Percentiles rank a stretch among this genome's conserved stretches.
Evolutionary conservation across 768 basidiomycete genomes (phyloP).

Genomic region (Suillus alpinus): DNA sequence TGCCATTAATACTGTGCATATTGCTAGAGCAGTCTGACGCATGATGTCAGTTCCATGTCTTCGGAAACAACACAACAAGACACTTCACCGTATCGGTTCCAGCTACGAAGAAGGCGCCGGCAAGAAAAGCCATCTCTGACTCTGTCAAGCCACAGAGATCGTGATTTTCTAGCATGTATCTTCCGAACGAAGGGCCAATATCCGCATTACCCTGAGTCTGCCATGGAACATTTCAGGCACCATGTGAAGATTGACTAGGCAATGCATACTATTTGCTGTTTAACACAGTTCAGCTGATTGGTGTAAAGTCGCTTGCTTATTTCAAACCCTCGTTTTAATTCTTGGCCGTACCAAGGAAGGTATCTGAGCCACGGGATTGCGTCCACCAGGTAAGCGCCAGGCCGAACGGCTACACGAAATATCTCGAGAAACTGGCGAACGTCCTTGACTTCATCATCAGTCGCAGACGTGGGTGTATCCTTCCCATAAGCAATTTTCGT

Average conservation of each 20-base stretch:
- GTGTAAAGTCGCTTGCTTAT: constrained; percentile 45
- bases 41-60: not conserved
- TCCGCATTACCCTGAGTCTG: not conserved
- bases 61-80: not conserved
- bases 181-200: constrained; percentile 40
- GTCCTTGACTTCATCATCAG: not conserved
- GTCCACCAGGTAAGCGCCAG: constrained; percentile 32
- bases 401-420: constrained; percentile 31
- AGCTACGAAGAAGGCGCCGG: constrained; percentile 57
- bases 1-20: constrained; percentile 47
- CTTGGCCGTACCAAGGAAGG: constrained; percentile 55
- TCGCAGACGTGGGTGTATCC: constrained; percentile 14
- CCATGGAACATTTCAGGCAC: constrained; percentile 2
- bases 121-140: constrained; percentile 54
- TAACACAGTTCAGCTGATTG: constrained; percentile 41
- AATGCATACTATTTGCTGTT: constrained; percentile 36
- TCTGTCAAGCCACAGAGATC: constrained; percentile 45
- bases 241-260: not conserved
- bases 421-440: constrained; percentile 19
- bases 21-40: constrained; percentile 45
- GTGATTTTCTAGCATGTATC: constrained; percentile 50
- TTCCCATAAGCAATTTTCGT: constrained; percentile 24
- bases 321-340: constrained; percentile 47
- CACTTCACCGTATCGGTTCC: constrained; percentile 48
- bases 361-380: constrained; percentile 32